Base-by-base conservation (phyloP, 495 filamentous ascomycete species). In the Usnea hakonensis region DNA sequence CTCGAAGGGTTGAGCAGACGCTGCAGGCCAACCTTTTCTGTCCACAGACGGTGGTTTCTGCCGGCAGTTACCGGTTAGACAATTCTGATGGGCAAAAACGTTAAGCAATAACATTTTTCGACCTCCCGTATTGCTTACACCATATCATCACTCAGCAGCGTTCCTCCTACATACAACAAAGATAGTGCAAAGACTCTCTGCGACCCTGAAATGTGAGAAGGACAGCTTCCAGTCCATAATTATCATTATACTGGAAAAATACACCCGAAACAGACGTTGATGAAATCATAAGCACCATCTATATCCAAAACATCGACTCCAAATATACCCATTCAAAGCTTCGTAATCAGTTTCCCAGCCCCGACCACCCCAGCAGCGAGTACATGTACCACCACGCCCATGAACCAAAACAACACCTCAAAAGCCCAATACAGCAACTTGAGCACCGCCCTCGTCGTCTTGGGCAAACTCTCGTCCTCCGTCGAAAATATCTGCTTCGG, bases 351-450 rank as follows among this genome's bases (percentile, higher is more conserved):
- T 36, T 66, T 68, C 19, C 66, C 68, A 19, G 57, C 48, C 3
- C 63, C 68, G 32, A 70, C 66, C 2, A 68, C 65, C 23, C 43
- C 55, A 14, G 58, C 55, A 1, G 68, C 68, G 26, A 68, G 44
- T 23, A 70, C 17, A 38, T 68, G 60, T 50, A 70, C 61, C 61
- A 67, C n/a, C n/a, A 65, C 61, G n/a, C 67, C 67, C 57, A 68
- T 28, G 21, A 62, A 61, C 68, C 68, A 70, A 10, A 68, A 62
- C 32, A 65, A 7, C 36, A 64, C 64, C 28, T 66, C 64, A 32
- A 70, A 70, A 13, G 46, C 61, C 68, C 63, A 66, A 38, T 68
- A 70, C 40, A 70, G 36, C 7, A 66, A 38, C 33, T 55, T 60
- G 37, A 70, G 48, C 53, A 64, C 64, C 6, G 66, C 68, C 46